These are phyloP conservation scores for Colletotrichum ledebouriae DNA, from an alignment of 2,329 filamentous ascomycete genomes.

Conservation along the genomic window DNA sequence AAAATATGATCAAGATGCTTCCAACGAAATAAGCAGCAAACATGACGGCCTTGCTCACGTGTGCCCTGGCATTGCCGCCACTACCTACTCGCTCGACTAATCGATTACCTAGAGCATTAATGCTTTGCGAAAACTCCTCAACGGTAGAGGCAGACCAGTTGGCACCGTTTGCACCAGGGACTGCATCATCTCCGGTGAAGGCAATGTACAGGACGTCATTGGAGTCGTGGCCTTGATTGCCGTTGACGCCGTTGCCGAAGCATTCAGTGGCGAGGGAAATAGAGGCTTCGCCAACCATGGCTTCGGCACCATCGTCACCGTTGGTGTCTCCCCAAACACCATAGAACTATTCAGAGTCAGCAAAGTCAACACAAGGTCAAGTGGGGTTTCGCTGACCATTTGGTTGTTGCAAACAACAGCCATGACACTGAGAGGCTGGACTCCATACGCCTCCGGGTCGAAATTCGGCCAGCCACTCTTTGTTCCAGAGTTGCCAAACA, in stretches of 20 bases:
- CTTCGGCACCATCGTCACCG: constrained; percentile 61
- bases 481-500: constrained; percentile 59
- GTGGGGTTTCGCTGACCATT: constrained; percentile 47
- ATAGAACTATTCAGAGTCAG: constrained; percentile 57
- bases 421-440: constrained; percentile 62
- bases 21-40: background rate
- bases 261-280: constrained; percentile 70
- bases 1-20: background rate
- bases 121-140: constrained; percentile 66
- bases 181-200: constrained; percentile 68
- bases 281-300: constrained; percentile 68
- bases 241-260: constrained; percentile 66
- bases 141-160: constrained; percentile 66
- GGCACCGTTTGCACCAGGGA: constrained; percentile 66
- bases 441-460: constrained; percentile 52
- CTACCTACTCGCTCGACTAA: constrained; percentile 58
- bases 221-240: constrained; percentile 67
- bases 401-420: constrained; percentile 62
- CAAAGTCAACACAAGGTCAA: background rate
- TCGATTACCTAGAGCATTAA: constrained; percentile 63
- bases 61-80: background rate
- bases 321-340: constrained; percentile 74
- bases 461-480: constrained; percentile 50
- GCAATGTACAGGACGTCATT: constrained; percentile 74
- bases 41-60: background rate